These are phyloP conservation scores for Stephanodiscus minutulus DNA, from an alignment of 108 stramenopile genomes.

Conservation along the genomic window DNA sequence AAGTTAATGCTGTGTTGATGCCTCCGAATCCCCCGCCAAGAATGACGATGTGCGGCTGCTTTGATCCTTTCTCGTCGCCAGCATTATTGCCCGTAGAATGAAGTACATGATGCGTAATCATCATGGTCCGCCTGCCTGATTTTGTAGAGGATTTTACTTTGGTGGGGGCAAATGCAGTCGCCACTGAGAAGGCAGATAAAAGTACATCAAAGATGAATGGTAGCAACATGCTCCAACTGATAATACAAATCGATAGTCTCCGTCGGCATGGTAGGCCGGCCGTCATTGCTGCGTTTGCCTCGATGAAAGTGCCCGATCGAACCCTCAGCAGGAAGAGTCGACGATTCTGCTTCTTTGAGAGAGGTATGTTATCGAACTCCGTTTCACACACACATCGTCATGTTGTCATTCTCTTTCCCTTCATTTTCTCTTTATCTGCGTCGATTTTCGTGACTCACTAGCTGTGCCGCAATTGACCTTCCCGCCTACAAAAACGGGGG, in stretches of 20 bases:
- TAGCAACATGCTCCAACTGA: background rate
- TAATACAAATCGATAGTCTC: slow-evolving; percentile 1
- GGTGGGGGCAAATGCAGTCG: slow-evolving; percentile 2
- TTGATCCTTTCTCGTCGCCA: background rate
- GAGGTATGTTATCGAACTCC: too few relatives aligned
- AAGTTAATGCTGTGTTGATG: slow-evolving; percentile 59
- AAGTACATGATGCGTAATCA: background rate
- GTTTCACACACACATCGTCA: background rate
- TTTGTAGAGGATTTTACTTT: background rate
- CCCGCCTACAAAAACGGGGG: too few relatives aligned
- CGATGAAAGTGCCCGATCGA: background rate
- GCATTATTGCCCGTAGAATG: background rate
- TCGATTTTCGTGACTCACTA: background rate
- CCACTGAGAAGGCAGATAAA: background rate
- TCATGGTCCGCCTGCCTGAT: background rate
- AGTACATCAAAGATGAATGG: background rate
- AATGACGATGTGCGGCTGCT: slow-evolving; percentile 55
- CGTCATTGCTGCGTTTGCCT: slow-evolving; percentile 1
- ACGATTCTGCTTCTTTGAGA: background rate
- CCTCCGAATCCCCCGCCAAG: slow-evolving; percentile 76
- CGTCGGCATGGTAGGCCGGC: background rate
- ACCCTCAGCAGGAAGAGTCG: too few relatives aligned
- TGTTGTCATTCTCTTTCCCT: background rate
- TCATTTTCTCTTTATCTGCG: background rate
- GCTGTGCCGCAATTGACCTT: too few relatives aligned